Base-by-base conservation (phyloP, 768 basidiomycete species). In the Tylopilus sp. region DNA sequence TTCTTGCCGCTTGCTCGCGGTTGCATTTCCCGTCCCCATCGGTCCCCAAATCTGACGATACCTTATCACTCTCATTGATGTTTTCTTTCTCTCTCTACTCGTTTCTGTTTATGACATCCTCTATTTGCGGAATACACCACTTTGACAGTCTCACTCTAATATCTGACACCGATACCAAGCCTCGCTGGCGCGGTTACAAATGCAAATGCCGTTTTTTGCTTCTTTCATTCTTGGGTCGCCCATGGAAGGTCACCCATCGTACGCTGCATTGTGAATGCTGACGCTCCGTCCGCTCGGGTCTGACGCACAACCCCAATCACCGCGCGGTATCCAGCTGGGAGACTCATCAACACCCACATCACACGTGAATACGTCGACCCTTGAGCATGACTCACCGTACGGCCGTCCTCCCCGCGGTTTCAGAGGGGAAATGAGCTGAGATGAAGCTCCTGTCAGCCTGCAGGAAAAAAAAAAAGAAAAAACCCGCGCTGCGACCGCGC, bases 241-340 rank as follows among this genome's bases (percentile, higher is more conserved):
- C 53, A 49, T 54, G 43, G 51, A 47, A 53, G 43, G 49, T 55
- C 30, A 39, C 56, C 51, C 13, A 44, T 56, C 40, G 68, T 98
- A 97, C 12, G 97, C 95, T 44, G 91, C 85, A 61, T 86, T 91
- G 78, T 99, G 97, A 62, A 98, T 98, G 70, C 82, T 86, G 65
- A 98, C 95, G 56, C 91, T 93, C 44, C 97, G 79, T 26, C 97
- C 97, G 56, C 91, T 94, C 26, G 97, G 97, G 69, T 99, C 97
- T 26, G 91, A 73, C 3, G 90, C 77, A 65, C 95, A 97, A 50
- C 95, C 95, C 95, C 95, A 99, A 69, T 98, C 95, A 50, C 85
- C 88, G 61, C 91, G 85, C 43, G 94, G 94, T 69, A 94, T 87
- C 94, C 92, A 95, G 56, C 88, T 88, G 67, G 45, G 55, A 9